phyloP scores from a whole-genome alignment of 1,284 basidiomycete species.

The Wolfiporia cocos region DNA sequence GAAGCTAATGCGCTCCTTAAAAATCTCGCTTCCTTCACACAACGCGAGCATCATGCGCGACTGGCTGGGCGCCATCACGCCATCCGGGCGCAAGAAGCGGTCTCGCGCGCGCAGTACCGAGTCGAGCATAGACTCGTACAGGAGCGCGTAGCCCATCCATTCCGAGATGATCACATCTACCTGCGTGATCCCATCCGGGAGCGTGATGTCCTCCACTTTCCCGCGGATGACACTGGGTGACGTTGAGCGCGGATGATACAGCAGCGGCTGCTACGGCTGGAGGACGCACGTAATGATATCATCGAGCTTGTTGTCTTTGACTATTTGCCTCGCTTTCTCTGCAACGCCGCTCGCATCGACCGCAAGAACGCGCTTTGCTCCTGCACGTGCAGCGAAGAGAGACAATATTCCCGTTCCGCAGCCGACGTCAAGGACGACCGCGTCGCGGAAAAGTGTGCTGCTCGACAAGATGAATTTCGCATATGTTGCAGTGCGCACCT shows the following conservation, averaged over 20 bases:
- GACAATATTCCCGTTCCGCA: constrained; percentile 94
- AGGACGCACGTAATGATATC: constrained; percentile 66
- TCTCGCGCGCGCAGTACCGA: constrained; percentile 88
- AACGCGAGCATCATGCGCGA: constrained; percentile 81
- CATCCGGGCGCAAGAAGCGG: constrained; percentile 70
- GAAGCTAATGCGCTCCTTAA: constrained; percentile 80
- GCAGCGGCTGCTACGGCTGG: too few relatives aligned
- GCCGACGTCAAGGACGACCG: constrained; percentile 91
- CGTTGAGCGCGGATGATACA: too few relatives aligned
- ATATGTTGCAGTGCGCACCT: constrained; percentile 90
- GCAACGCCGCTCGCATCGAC: constrained; percentile 91
- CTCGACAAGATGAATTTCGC: constrained; percentile 90
- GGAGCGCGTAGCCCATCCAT: constrained; percentile 95
- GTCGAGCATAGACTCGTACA: constrained; percentile 98
- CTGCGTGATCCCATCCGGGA: constrained; percentile 63
- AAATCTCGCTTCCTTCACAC: constrained; percentile 70
- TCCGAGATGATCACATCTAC: constrained; percentile 96
- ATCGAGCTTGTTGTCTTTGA: constrained; percentile 75
- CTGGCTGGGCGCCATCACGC: constrained; percentile 92
- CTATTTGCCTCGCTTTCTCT: constrained; percentile 76
- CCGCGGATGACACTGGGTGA: constrained; percentile 75
- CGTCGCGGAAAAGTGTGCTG: constrained; percentile 77
- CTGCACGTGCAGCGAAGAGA: constrained; percentile 87
- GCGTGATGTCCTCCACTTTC: constrained; percentile 80
- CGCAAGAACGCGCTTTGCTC: constrained; percentile 90